These are phyloP conservation scores for Epichloe gansuensis DNA, from an alignment of 2,329 filamentous ascomycete species.

Conservation along the genomic window DNA sequence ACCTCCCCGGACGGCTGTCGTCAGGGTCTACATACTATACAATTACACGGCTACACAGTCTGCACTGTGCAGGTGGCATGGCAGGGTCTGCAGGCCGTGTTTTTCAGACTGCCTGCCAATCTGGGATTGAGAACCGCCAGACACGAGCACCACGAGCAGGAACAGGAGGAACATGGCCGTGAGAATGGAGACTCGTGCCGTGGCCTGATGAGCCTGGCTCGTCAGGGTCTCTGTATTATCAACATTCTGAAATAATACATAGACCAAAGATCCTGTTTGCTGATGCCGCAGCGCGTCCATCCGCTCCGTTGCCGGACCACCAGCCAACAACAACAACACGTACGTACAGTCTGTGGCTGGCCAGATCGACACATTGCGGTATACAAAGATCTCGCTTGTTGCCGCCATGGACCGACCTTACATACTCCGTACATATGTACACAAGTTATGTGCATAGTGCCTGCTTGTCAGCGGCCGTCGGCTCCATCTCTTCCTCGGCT, in stretches of 20 bases:
- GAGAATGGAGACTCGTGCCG: not conserved
- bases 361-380: not conserved
- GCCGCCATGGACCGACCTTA: too few relatives aligned
- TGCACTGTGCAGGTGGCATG: not conserved
- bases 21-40: too few relatives aligned
- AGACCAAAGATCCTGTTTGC: too few relatives aligned
- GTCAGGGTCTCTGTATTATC: too few relatives aligned
- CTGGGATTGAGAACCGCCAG: not conserved
- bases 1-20: not conserved
- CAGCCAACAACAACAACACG: too few relatives aligned
- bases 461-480: not conserved
- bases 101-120: not conserved
- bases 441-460: not conserved
- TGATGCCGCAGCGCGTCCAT: too few relatives aligned
- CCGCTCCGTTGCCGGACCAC: conserved; percentile 1
- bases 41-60: too few relatives aligned
- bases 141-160: not conserved
- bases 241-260: too few relatives aligned
- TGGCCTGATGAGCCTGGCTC: too few relatives aligned
- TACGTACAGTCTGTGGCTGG: not conserved
- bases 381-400: not conserved
- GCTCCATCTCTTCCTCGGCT: not conserved
- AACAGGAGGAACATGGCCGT: not conserved
- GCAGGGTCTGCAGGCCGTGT: not conserved
- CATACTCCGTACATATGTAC: too few relatives aligned